A percentile compares a stretch with the other conserved stretches of the same genome.
These are phyloP conservation scores for Salvia splendens DNA, from an alignment of 257 asterid species.

Conservation along the genomic window DNA sequence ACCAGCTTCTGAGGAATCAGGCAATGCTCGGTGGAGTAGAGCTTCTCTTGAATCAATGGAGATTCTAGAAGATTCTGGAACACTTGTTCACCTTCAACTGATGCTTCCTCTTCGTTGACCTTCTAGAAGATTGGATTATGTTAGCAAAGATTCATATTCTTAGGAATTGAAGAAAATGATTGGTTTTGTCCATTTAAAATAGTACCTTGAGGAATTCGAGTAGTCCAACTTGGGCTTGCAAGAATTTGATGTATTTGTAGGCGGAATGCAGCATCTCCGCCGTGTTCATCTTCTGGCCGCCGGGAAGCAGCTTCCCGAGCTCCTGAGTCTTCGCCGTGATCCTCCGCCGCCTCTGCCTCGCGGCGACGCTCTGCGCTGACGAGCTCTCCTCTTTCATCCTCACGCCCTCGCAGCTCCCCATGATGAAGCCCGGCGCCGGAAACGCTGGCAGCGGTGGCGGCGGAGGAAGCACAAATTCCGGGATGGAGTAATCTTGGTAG, in stretches of 20 bases:
- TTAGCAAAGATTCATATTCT: not conserved
- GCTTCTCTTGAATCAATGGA: conserved; percentile 64
- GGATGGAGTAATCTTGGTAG: conserved; percentile 21
- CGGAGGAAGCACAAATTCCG: conserved; percentile 27
- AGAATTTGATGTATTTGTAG: conserved; percentile 62
- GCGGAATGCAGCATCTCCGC: conserved; percentile 92
- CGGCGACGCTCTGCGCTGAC: conserved; percentile 79
- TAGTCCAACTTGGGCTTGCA: conserved; percentile 74
- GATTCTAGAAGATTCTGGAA: conserved; percentile 61
- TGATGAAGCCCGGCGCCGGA: conserved; percentile 22
- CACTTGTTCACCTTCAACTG: conserved; percentile 40
- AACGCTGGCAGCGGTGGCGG: conserved; percentile 34
- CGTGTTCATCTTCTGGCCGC: conserved; percentile 86
- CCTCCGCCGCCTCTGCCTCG: conserved; percentile 82
- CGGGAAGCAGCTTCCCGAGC: conserved; percentile 84
- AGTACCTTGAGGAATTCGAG: conserved; percentile 53
- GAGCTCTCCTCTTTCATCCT: conserved; percentile 43
- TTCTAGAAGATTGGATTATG: no score
- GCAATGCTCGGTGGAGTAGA: conserved; percentile 64
- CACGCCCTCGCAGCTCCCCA: not conserved
- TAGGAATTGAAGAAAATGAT: not conserved
- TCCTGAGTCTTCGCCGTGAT: conserved; percentile 82
- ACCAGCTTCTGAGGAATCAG: conserved; percentile 51
- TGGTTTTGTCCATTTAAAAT: no score
- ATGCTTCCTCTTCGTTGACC: conserved; percentile 22